These are phyloP conservation scores for Calonectria crousiana DNA, from an alignment of 2,329 filamentous ascomycete genomes.

Conservation along the genomic window DNA sequence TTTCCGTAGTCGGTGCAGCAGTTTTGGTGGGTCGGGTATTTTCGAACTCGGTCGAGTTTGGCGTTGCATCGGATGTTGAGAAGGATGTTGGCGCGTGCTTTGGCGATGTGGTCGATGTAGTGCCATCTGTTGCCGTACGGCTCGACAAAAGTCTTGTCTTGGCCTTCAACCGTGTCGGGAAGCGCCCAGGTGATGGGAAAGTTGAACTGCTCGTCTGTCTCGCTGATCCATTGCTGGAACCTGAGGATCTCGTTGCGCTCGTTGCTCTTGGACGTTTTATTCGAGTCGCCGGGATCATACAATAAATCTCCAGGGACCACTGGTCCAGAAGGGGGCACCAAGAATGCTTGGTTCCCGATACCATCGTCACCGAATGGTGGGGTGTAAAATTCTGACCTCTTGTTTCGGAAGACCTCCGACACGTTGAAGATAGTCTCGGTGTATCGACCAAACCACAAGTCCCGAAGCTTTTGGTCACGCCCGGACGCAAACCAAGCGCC, in stretches of 20 bases:
- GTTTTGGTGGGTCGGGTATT: constrained; percentile 60
- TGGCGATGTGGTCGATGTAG: constrained; percentile 36
- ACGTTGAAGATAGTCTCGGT: constrained; percentile 33
- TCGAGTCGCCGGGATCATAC: constrained; percentile 22
- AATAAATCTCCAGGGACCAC: background rate
- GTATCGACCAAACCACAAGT: constrained; percentile 27
- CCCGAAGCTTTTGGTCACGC: background rate
- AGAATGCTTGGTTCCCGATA: constrained; percentile 45
- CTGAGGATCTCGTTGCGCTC: background rate
- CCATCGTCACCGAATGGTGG: constrained; percentile 37
- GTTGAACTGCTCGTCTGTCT: constrained; percentile 29
- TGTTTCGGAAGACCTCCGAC: constrained; percentile 32
- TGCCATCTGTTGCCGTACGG: constrained; percentile 28
- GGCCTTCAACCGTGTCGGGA: constrained; percentile 28
- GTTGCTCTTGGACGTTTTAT: constrained; percentile 26
- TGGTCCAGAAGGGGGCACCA: constrained; percentile 34
- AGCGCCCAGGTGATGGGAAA: constrained; percentile 38
- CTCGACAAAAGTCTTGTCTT: constrained; percentile 35
- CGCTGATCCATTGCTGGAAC: constrained; percentile 23
- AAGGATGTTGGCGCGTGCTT: constrained; percentile 55
- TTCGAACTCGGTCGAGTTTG: constrained; percentile 43
- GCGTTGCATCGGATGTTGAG: constrained; percentile 68
- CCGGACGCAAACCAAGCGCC: constrained; percentile 16
- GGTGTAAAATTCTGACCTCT: constrained; percentile 30
- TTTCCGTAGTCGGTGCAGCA: constrained; percentile 64